Evolutionary conservation across 2,329 filamentous ascomycete genomes (phyloP).

Genomic region (Colletotrichum cuscutae): DNA sequence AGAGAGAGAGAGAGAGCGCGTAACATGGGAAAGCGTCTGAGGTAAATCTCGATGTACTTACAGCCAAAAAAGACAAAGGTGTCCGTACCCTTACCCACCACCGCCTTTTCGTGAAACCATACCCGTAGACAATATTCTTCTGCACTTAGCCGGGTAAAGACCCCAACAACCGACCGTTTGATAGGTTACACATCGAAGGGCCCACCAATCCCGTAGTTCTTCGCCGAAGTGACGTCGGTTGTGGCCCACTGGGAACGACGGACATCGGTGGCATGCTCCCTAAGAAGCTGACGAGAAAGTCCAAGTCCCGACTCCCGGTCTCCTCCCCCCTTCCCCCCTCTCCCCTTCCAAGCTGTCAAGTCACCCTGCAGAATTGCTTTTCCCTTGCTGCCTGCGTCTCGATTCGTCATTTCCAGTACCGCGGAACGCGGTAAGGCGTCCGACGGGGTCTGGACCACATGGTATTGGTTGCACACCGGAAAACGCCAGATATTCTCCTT

Average conservation of each 20-base stretch:
- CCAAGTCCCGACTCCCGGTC: background rate
- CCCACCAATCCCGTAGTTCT: background rate
- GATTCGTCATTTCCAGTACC: conserved; percentile 19
- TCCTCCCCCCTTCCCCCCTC: background rate
- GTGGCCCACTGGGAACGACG: background rate
- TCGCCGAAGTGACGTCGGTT: conserved; percentile 22
- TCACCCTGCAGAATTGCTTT: background rate
- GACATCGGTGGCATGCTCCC: background rate
- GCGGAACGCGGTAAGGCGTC: conserved; percentile 28
- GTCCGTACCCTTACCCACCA: conserved; percentile 4
- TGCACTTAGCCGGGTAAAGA: background rate
- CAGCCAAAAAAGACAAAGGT: background rate
- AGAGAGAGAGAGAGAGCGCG: background rate
- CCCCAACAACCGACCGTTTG: conserved; percentile 1
- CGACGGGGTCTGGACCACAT: background rate
- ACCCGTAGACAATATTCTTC: background rate
- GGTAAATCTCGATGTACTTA: conserved; percentile 11
- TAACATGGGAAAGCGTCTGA: background rate
- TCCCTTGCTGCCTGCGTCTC: background rate
- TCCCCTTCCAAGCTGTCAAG: conserved; percentile 23
- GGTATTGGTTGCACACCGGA: background rate
- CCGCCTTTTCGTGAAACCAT: conserved; percentile 5
- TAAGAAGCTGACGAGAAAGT: background rate
- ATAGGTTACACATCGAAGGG: background rate
- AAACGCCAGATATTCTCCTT: background rate